phyloP scores from a whole-genome alignment of 2,329 filamentous ascomycete genomes.

The Pestalotiopsis fici region DNA sequence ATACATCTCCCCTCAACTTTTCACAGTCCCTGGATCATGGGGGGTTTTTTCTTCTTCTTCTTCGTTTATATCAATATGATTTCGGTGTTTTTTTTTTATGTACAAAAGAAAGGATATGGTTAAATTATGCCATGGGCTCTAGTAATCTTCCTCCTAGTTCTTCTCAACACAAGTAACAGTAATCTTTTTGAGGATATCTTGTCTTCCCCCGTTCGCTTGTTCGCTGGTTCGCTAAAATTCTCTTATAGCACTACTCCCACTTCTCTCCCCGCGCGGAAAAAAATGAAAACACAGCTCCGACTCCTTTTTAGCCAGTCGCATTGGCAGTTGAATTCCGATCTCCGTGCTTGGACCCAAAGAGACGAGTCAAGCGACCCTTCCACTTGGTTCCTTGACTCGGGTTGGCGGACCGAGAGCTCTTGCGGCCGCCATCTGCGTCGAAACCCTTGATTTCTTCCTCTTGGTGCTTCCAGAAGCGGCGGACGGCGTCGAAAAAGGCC shows the following conservation, averaged over 20 bases:
- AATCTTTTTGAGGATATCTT: neutral
- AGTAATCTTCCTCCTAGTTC: neutral
- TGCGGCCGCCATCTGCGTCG: neutral
- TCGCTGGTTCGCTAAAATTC: neutral
- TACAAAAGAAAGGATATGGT: neutral
- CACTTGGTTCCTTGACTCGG: neutral
- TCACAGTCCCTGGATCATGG: too few species aligned
- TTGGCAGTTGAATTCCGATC: neutral
- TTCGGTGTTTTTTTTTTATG: neutral
- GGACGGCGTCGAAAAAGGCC: slow-evolving; percentile 95
- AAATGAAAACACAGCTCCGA: neutral
- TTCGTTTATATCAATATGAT: neutral
- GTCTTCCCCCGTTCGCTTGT: neutral
- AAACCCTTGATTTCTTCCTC: slow-evolving; percentile 39
- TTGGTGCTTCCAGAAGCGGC: slow-evolving; percentile 82
- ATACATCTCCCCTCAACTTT: too few species aligned
- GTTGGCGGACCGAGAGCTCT: neutral
- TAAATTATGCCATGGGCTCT: neutral
- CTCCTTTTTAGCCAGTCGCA: neutral
- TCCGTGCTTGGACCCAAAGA: slow-evolving; percentile 5
- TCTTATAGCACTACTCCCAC: neutral
- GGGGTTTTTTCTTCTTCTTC: too few species aligned
- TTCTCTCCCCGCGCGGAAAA: neutral
- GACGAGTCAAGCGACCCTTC: neutral
- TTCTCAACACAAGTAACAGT: neutral